phyloP scores from a whole-genome alignment of 257 asterid genomes.

The Nicotiana tabacum region DNA sequence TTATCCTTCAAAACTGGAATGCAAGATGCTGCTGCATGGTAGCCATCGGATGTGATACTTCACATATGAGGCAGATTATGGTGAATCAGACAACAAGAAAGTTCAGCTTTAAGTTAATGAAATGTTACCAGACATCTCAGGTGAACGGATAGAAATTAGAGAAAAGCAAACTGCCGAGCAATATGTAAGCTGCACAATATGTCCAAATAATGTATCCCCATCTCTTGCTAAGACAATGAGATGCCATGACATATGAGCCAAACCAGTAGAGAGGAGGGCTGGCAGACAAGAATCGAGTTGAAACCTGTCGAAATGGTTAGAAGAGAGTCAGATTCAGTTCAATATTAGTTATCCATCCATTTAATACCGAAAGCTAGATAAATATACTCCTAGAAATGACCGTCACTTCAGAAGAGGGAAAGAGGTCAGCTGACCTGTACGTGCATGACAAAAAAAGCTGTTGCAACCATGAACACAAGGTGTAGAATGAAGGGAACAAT shows the following conservation, averaged over 20 bases:
- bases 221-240: slow-evolving; percentile 36
- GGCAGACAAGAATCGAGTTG: slow-evolving; percentile 87
- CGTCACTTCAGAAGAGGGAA: neutral
- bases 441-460: slow-evolving; percentile 82
- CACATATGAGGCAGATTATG: neutral
- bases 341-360: neutral
- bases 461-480: slow-evolving; percentile 73
- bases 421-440: slow-evolving; percentile 61
- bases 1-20: neutral
- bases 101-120: neutral
- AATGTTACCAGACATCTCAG: slow-evolving; percentile 24
- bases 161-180: slow-evolving; percentile 80
- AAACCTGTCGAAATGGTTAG: slow-evolving; percentile 43
- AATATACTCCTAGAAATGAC: neutral
- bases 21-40: neutral
- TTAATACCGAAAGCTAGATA: neutral
- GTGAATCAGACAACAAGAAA: neutral
- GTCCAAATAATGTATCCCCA: slow-evolving; percentile 78
- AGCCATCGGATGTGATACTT: neutral
- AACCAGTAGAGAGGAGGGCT: slow-evolving; percentile 86
- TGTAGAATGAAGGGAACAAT: slow-evolving; percentile 77
- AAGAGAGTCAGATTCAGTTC: neutral
- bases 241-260: slow-evolving; percentile 55
- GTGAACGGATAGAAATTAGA: slow-evolving; percentile 96
- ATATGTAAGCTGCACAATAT: slow-evolving; percentile 65